Base-by-base conservation (phyloP, 495 filamentous ascomycete species). In the Ramalina intermedia region DNA sequence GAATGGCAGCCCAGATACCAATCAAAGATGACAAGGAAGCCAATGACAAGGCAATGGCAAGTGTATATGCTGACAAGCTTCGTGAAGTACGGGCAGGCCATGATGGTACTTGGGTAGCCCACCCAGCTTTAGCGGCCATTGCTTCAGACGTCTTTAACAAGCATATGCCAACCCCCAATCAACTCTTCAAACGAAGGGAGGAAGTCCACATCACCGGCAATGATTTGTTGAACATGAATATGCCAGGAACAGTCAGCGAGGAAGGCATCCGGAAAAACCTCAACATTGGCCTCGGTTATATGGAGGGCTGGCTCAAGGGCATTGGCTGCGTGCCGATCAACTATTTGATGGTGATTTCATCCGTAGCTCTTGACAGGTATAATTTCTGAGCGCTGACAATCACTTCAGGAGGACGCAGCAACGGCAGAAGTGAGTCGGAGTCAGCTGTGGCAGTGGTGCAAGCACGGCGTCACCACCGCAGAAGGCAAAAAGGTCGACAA, bases 81-180 rank as follows among this genome's bases (percentile, higher is more conserved):
- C 85, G 91, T 33, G 91, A 99, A 69, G 91, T 86, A 43, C 81
- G 81, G 51, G 93, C 91, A 42, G 91, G 91, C 48, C 91, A 99
- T 70, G 91, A 98, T 64, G 89, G 89, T 13, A 83, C 86, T 48
- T 96, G 91, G 91, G 90, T 99, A 43, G 91, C 91, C 13, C 91
- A 99, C 69, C 91, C 91, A 1, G 93, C 90, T 0, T 78, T 99
- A 23, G 89, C 91, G 3, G 53, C 70, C 41, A 94, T 99, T 61
- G 91, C 91, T 21, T 78, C 78, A 43, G 89, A 96, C 14, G 77
- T 96, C 56, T 99, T 99, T 79, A 96, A 99, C 76, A 82, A 88
- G 72, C 66, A 96, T 72, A 99, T 99, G 91, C 93, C 91, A 24
- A 96, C 93, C 14, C 89, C 93, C 18, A 99, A 99, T 74, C 91